Base-by-base conservation (phyloP, 2,329 filamentous ascomycete genomes). In the Sporothrix pseudoabietina region DNA sequence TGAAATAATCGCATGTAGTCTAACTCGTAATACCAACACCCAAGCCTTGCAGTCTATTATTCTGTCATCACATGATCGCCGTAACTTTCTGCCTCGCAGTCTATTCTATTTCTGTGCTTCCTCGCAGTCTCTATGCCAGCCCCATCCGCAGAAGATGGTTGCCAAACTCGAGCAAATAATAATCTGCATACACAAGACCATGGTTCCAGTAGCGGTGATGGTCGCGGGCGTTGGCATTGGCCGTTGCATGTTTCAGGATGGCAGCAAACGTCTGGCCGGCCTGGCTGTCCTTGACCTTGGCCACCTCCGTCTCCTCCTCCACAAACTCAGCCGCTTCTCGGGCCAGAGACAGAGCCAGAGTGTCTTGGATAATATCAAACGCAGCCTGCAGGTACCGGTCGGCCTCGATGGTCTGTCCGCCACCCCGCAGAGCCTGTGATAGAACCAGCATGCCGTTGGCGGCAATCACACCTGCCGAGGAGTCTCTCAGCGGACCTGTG, bases 381-480 rank as follows among this genome's bases (percentile, higher is more conserved):
- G 82, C 80, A 1, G 76, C 76, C 0, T 78, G 76, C 12, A 78
- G 75, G 75, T 77, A 82, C 2, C 78, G 30, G 72, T 75, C 2
- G 77, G 79, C 0, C 69, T 71, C 72, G 0, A 22, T 22, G 1
- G 39, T 57, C 5, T 75, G 35, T 0, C 61, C 52, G 6, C 63
- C 22, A 39, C 72, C 78, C 0, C 76, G 73, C 22, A 84, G 76
- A 0, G 80, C 78, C 68, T 83, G 80, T 0, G 82, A 81, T 0
- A 84, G 74, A 0, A 84, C 52, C 0, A 84, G 76, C 79, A 84
- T 78, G 0, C 83, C 82, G 69, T 84, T 84, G 6, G 83, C 82
- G 0, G 83, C 81, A 63, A 84, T 83, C 22, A 80, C 75, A 0
- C 82, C 82, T 0, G 82, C 82, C 0, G 82, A 83, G 0, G 81